A percentile compares a stretch with the other conserved stretches of the same genome.
Evolutionary conservation across 257 asterid genomes (phyloP).

Genomic region (Petunia axillaris): DNA sequence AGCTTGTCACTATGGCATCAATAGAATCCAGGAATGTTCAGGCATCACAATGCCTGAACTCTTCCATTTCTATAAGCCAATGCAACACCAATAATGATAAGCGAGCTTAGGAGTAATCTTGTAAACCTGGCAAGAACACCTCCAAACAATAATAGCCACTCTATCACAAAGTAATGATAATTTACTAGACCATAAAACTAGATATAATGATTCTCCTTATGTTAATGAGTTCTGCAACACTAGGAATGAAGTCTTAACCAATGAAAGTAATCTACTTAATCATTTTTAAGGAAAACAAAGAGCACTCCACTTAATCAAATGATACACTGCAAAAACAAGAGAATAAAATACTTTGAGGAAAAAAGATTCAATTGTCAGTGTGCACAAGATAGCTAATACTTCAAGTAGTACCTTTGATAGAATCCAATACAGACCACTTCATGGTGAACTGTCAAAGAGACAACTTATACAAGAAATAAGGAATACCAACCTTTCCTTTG

Average conservation of each 20-base stretch:
- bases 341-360: not conserved
- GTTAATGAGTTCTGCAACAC: not conserved
- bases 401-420: not conserved
- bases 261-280: too few species aligned
- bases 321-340: not conserved
- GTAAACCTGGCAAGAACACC: slow-evolving; percentile 5
- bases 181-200: not conserved
- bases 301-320: not conserved
- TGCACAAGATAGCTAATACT: slow-evolving; percentile 5
- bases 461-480: slow-evolving; percentile 22
- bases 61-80: not conserved
- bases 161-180: not conserved
- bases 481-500: slow-evolving; percentile 79
- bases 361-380: not conserved
- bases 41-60: not conserved
- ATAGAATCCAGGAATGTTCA: not conserved
- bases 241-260: not conserved
- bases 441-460: not conserved
- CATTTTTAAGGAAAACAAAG: too few species aligned
- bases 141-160: not conserved
- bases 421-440: not conserved
- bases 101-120: not conserved
- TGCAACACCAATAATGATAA: not conserved
- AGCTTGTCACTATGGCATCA: not conserved
- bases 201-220: not conserved